Base-by-base conservation (phyloP, 805 yeast species). In the Schizosaccharomyces lindneri region DNA sequence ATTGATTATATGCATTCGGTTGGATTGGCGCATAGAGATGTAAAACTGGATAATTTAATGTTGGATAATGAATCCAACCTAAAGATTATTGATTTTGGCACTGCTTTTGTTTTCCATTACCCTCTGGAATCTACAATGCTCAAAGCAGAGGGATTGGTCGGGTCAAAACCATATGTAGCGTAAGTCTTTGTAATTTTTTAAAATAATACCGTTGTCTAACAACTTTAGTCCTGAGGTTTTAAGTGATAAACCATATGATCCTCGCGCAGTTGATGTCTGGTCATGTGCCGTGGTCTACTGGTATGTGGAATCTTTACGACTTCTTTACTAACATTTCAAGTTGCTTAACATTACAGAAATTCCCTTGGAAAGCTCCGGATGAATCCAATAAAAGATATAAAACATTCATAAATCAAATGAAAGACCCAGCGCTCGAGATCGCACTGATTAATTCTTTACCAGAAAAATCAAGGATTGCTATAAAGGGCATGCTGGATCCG, bases 301-400 rank as follows among this genome's bases (percentile, higher is more conserved):
- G 70, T 46, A 19, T 5, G 51, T 46, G 27, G 17, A 19, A 3
- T 46, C 4, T 6, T 19, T 46, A 24, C 27, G 11, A 46, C 51
- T 46, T n/a, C 9, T 21, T 21, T 7, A 24, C 51, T 19, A n/a
- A 46, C 27, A 9, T 9, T 46, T 13, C 27, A 19, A 46, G 51
- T 51, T 89, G 97, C 72, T 85, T 88, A 89, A 76, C 83, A 1
- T 73, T 88, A 65, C 79, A 84, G 66, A 73, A 95, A 64, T 90
- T 90, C 73, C 97, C 98, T 0, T 90, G 98, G 98, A 87, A 87
- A 70, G 79, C 89, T 1, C 96, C 97, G 17, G 81, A 83, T 65
- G 72, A 74, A 32, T 74, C 80, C 6, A 96, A 89, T 70, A 81
- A 81, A 62, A 82, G 93, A 4, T 90, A 78, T 74, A 77, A 81